Conservation (phyloP, 1,284 basidiomycete genomes). For the Pyrrhoderma lamaoense region DNA sequence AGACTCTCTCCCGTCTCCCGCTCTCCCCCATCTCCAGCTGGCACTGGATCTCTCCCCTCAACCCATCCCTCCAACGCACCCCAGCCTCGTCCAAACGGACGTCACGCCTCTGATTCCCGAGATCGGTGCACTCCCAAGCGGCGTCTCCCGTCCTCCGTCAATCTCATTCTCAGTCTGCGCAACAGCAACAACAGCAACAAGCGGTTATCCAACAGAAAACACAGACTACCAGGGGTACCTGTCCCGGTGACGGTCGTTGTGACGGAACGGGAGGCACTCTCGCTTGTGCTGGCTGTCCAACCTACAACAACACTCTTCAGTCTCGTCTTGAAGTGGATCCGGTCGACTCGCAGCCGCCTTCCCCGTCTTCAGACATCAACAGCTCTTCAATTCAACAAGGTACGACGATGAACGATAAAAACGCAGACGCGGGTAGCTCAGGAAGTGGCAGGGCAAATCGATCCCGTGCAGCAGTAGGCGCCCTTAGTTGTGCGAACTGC, state of each 20-base stretch:
- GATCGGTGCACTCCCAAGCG: slow-evolving; percentile 8
- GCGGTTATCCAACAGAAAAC: slow-evolving; percentile 24
- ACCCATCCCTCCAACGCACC: slow-evolving; percentile 5
- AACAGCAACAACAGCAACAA: slow-evolving; percentile 24
- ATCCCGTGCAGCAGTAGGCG: slow-evolving; percentile 55
- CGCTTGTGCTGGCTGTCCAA: slow-evolving; percentile 89
- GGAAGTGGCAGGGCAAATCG: slow-evolving; percentile 26
- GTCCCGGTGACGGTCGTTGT: slow-evolving; percentile 92
- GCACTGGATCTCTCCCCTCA: slow-evolving; percentile 28
- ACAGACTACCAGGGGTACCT: slow-evolving; percentile 57
- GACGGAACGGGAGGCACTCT: slow-evolving; percentile 90
- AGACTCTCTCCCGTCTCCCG: slow-evolving; percentile 43
- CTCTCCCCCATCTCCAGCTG: slow-evolving; percentile 29
- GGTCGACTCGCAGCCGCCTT: slow-evolving; percentile 22
- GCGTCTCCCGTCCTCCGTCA: slow-evolving; percentile 24
- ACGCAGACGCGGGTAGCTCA: slow-evolving; percentile 24
- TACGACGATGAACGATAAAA: slow-evolving; percentile 12
- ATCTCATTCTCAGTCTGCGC: slow-evolving; percentile 20
- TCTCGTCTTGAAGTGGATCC: slow-evolving; percentile 30
- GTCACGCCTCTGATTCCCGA: slow-evolving; percentile 13
- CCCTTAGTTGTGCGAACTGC: slow-evolving; percentile 84
- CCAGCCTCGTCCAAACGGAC: slow-evolving; percentile 15
- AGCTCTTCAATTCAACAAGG: slow-evolving; percentile 9
- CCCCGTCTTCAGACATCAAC: slow-evolving; percentile 18
- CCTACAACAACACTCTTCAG: slow-evolving; percentile 77